Conservation (phyloP, 2,329 filamentous ascomycete genomes). For the Exophiala lecanii-corni region DNA sequence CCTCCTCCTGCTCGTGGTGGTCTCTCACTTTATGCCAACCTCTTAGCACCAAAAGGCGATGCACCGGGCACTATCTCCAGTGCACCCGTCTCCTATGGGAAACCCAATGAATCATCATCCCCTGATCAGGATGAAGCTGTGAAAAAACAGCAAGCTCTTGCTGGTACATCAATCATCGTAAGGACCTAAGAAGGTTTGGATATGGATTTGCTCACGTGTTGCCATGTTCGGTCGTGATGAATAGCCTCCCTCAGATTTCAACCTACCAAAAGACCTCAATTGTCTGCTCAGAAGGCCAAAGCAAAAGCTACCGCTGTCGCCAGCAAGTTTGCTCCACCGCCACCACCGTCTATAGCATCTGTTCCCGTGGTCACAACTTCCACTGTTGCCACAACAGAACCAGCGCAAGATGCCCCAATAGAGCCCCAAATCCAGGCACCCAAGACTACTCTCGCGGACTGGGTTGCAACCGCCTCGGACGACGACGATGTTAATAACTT, state of each 20-base stretch:
- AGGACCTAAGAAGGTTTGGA: constrained; percentile 30
- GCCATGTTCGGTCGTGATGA: constrained; percentile 27
- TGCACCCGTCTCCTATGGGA: constrained; percentile 67
- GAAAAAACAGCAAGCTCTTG: constrained; percentile 61
- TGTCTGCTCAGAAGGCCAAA: constrained; percentile 57
- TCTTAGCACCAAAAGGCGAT: constrained; percentile 55
- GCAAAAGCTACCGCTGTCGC: constrained; percentile 63
- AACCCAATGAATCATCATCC: constrained; percentile 48
- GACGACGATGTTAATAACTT: constrained; percentile 70
- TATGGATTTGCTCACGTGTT: constrained; percentile 46
- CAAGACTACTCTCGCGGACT: constrained; percentile 74
- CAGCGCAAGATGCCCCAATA: constrained; percentile 12
- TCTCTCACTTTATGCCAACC: constrained; percentile 73
- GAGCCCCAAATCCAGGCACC: constrained; percentile 32
- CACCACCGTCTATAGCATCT: constrained; percentile 25
- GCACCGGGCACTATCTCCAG: constrained; percentile 65
- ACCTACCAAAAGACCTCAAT: constrained; percentile 72
- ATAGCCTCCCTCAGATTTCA: constrained; percentile 74
- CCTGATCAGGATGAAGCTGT: constrained; percentile 47
- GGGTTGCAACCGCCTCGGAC: constrained; percentile 65
- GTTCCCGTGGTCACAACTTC: constrained; percentile 30
- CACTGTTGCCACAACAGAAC: constrained; percentile 26
- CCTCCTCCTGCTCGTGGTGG: constrained; percentile 20
- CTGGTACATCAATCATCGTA: constrained; percentile 52
- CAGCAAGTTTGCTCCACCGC: constrained; percentile 40